Base-by-base conservation (phyloP, 202 grass and related monocot genomes). In the Zoysia matrella region DNA sequence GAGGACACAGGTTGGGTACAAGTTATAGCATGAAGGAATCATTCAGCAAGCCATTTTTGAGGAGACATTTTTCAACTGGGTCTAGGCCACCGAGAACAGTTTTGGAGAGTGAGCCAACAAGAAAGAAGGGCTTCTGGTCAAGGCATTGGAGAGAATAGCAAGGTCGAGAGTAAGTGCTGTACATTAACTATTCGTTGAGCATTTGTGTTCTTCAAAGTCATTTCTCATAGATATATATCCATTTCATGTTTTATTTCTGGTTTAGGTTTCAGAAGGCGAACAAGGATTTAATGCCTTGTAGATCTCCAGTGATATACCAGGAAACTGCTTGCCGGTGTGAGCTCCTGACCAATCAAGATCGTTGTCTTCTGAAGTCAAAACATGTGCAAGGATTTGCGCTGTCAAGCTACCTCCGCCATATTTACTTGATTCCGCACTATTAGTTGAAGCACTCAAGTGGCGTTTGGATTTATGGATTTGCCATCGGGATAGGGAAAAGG, bases 41-140 rank as follows among this genome's bases (percentile, higher is more conserved):
- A 3, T 85, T 82, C 54, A 63, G 74, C 49, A 56, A 16, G 52
- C 85, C 85, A 7, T 90, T 86, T 87, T 87, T 96, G n/a, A 91
- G 49, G 69, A 64, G 93, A 18, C 86, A 87, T 71, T 89, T 92
- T 71, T 89, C 81, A 3, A 79, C 84, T 82, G 88, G 88, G 40
- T 90, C 78, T 81, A 70, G 82, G 68, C 82, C 88, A 52, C 65
- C 90, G 65, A 58, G 80, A 56, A 86, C 76, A 41, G 3, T 72
- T 52, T 85, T 85, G 9, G 78, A 79, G 56, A 80, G 69, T 67
- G 90, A 83, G 42, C 76, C 83, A 80, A 88, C 74, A 50, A 75
- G 88, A 60, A 96, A 91, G 81, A 96, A 89, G 79, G 81, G 88
- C 4, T 96, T 96, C 60, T 93, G 90, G 90, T 75, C 74, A 82